Evolutionary conservation across 768 basidiomycete genomes (phyloP).

Genomic region (Multifurca ochricompacta): DNA sequence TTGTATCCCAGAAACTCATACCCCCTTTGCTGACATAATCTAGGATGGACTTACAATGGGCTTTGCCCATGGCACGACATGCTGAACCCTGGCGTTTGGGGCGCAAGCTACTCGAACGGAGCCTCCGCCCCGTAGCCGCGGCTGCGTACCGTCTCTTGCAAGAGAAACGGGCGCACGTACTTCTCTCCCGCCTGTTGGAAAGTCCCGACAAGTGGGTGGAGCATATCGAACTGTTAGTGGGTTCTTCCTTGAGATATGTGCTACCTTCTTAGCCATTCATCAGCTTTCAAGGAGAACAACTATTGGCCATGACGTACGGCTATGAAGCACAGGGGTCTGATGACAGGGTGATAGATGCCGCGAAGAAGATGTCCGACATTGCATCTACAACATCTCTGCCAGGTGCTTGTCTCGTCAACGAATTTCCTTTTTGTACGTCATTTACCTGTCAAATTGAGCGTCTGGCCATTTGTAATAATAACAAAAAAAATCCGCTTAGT

Average conservation of each 20-base stretch:
- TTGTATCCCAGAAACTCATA: background rate
- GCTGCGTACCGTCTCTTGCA: background rate
- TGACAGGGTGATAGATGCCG: background rate
- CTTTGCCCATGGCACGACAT: no score
- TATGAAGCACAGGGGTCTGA: conserved; percentile 1
- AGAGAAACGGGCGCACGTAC: background rate
- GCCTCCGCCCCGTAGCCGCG: background rate
- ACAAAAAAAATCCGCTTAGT: background rate
- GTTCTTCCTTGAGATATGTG: background rate
- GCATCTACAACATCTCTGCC: background rate
- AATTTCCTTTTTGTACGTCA: conserved; percentile 7
- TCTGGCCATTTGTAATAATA: background rate
- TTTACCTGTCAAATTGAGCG: no score
- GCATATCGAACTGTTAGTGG: conserved; percentile 2
- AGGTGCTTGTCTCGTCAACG: conserved; percentile 1
- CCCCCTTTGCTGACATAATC: background rate
- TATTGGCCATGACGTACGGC: conserved; percentile 6
- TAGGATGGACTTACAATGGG: conserved; percentile 2
- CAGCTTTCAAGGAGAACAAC: conserved; percentile 1
- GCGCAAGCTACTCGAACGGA: no score
- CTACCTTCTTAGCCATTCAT: background rate
- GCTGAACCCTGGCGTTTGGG: no score
- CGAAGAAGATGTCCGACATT: background rate
- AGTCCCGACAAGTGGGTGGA: background rate
- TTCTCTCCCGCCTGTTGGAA: background rate